phyloP scores from a whole-genome alignment of 2,329 filamentous ascomycete species.

The Cladophialophora exuberans region DNA sequence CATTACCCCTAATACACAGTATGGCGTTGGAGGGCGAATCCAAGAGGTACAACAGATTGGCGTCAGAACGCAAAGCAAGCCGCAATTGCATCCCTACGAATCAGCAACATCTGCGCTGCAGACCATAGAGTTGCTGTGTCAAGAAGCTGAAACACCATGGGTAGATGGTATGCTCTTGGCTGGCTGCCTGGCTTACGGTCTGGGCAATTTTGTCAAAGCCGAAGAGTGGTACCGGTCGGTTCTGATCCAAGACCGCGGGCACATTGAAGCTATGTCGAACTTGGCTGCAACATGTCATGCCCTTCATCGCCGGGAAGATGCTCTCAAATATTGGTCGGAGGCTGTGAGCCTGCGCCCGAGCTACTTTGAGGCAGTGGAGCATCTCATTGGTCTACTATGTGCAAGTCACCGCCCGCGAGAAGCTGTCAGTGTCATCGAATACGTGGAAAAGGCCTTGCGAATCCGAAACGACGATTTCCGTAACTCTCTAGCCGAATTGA shows the following conservation, averaged over 20 bases:
- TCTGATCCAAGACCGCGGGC: conserved; percentile 62
- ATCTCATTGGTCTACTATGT: conserved; percentile 86
- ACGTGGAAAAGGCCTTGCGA: conserved; percentile 75
- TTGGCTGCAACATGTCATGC: conserved; percentile 87
- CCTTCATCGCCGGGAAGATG: conserved; percentile 78
- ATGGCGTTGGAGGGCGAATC: conserved; percentile 10
- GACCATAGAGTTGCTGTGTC: conserved; percentile 73
- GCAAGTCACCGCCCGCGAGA: conserved; percentile 78
- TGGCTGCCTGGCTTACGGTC: conserved; percentile 87
- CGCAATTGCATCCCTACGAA: conserved; percentile 20
- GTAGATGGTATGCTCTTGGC: conserved; percentile 89
- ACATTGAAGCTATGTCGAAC: conserved; percentile 93
- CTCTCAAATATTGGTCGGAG: conserved; percentile 80
- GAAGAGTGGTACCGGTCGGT: conserved; percentile 59
- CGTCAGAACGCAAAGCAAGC: neutral
- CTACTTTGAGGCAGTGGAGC: conserved; percentile 93
- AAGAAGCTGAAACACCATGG: conserved; percentile 84
- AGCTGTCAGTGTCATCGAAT: conserved; percentile 84
- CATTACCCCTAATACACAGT: conserved; percentile 3
- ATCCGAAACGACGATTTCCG: conserved; percentile 53
- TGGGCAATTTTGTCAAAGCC: conserved; percentile 78
- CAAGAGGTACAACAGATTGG: conserved; percentile 4
- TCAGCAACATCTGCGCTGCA: conserved; percentile 68
- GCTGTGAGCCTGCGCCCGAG: conserved; percentile 82
- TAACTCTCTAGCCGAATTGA: conserved; percentile 56